Conservation (phyloP, 169 alveolate genomes). For the Theileria luwenshuni region DNA sequence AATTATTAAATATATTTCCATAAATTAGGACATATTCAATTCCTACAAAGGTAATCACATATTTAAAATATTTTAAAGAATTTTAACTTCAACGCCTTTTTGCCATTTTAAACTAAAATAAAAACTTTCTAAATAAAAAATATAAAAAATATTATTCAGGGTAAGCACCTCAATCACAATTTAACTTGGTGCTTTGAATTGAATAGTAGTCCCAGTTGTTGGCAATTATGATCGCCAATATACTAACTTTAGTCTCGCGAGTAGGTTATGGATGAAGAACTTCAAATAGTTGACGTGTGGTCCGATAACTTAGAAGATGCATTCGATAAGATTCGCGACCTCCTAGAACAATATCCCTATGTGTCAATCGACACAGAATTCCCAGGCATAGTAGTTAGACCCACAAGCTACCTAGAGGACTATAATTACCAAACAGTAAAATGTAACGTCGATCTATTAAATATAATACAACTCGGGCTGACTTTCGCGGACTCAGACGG, state of each 20-base stretch:
- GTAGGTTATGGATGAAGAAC: conserved; percentile 79
- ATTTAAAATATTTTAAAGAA: too few species aligned
- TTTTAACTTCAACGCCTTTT: neutral
- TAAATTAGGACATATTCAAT: neutral
- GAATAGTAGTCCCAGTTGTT: neutral
- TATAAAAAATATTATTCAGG: neutral
- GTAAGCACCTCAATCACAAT: too few species aligned
- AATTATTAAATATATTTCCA: too few species aligned
- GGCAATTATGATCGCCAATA: neutral
- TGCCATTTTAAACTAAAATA: neutral
- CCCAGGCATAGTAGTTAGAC: conserved; percentile 92
- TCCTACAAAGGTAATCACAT: neutral
- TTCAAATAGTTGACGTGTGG: conserved; percentile 84
- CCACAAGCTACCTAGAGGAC: conserved; percentile 87
- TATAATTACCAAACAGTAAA: conserved; percentile 93
- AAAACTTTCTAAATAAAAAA: too few species aligned
- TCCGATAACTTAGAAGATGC: conserved; percentile 88
- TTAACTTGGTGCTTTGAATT: neutral
- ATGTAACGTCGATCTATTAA: conserved; percentile 93
- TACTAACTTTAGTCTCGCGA: conserved; percentile 26
- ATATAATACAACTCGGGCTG: conserved; percentile 95
- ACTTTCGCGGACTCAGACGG: conserved; percentile 93
- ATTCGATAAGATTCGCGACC: conserved; percentile 86
- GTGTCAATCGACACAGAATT: conserved; percentile 91
- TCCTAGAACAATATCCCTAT: conserved; percentile 88